These are phyloP conservation scores for Pelargonium exstipulatum DNA, from an alignment of 441 rosid genomes.

Conservation along the genomic window DNA sequence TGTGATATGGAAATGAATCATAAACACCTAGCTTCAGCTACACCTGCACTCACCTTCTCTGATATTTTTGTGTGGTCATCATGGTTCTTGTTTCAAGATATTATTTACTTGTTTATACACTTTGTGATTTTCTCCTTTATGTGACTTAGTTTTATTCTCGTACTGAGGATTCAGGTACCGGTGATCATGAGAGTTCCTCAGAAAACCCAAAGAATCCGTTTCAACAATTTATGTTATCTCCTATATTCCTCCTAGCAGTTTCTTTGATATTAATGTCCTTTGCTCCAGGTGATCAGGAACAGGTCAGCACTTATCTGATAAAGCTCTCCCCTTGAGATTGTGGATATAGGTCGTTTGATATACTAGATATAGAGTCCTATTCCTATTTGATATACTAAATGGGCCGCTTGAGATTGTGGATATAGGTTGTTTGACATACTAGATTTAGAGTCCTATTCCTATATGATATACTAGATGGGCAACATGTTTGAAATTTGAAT, in stretches of 20 bases:
- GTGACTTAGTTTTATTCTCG: conserved; percentile 10
- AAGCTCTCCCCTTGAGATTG: background rate
- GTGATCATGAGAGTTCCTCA: conserved; percentile 33
- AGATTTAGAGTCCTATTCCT: too few relatives aligned
- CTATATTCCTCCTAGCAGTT: conserved; percentile 33
- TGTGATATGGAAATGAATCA: background rate
- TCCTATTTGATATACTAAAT: too few relatives aligned
- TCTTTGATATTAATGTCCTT: conserved; percentile 25
- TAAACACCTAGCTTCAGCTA: too few relatives aligned
- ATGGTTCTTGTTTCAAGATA: background rate
- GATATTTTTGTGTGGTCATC: background rate
- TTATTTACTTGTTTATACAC: background rate
- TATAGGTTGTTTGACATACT: background rate
- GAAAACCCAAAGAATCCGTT: conserved; percentile 29
- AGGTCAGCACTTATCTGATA: conserved; percentile 28
- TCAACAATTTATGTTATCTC: conserved; percentile 27
- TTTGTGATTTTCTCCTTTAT: background rate
- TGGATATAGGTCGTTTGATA: conserved; percentile 1
- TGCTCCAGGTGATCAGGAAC: conserved; percentile 31
- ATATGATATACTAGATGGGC: background rate
- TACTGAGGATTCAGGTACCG: conserved; percentile 41
- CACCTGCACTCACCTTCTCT: too few relatives aligned
- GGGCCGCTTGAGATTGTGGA: background rate
- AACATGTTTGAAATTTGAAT: background rate
- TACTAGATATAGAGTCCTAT: too few relatives aligned